Evolutionary conservation across 495 filamentous ascomycete species (phyloP).

Genomic region (Cryomyces minteri): DNA sequence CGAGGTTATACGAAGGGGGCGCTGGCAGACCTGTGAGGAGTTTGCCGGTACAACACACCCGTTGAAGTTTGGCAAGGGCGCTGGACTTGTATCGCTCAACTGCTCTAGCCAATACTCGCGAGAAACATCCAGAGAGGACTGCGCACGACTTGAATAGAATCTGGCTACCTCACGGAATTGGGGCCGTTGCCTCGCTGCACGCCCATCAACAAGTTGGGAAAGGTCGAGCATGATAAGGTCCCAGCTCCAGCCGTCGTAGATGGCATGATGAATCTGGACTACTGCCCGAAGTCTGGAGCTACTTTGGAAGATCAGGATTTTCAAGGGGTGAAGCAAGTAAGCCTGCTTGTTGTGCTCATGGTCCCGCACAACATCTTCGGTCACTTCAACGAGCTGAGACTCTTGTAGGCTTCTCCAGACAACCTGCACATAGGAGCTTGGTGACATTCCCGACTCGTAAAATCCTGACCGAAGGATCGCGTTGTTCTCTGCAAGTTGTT

Average conservation of each 20-base stretch:
- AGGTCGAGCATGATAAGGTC: conserved; percentile 54
- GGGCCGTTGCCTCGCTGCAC: conserved; percentile 21
- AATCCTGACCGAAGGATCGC: conserved; percentile 58
- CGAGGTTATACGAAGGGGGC: conserved; percentile 18
- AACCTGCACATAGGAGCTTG: conserved; percentile 37
- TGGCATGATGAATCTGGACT: conserved; percentile 47
- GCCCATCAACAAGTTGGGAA: conserved; percentile 18
- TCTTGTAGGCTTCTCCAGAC: conserved; percentile 32
- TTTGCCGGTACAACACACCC: background rate
- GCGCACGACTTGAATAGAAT: conserved; percentile 10
- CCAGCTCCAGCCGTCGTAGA: conserved; percentile 70
- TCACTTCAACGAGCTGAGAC: conserved; percentile 23
- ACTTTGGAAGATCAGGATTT: conserved; percentile 27
- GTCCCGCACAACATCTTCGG: conserved; percentile 12
- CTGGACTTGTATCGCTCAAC: background rate
- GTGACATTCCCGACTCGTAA: conserved; percentile 24
- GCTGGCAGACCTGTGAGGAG: conserved; percentile 34
- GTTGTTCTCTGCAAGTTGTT: conserved; percentile 31
- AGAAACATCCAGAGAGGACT: background rate
- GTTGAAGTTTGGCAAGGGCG: background rate
- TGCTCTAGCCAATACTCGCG: background rate
- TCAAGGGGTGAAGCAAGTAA: conserved; percentile 38
- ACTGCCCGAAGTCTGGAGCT: conserved; percentile 19
- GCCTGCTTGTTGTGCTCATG: conserved; percentile 13
- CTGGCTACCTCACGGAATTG: conserved; percentile 30